Evolutionary conservation across 129 eudicot species (phyloP).

Genomic region (Logfia minima): DNA sequence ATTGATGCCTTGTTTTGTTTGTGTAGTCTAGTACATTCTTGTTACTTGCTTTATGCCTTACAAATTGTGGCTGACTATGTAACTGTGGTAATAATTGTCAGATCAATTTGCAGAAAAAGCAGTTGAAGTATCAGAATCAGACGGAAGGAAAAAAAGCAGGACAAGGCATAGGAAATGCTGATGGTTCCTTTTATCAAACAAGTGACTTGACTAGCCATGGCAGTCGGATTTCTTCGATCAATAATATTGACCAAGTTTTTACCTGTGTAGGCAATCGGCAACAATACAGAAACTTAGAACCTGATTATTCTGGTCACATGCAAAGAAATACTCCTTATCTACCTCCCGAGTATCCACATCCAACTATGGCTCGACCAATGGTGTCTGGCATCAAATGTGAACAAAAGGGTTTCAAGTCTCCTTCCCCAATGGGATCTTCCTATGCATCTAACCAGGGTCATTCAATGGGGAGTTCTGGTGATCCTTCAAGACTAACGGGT

Average conservation of each 20-base stretch:
- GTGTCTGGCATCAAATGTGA: slow-evolving; percentile 45
- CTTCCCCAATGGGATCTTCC: slow-evolving; percentile 51
- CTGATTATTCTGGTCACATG: slow-evolving; percentile 42
- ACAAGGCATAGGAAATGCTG: slow-evolving; percentile 25
- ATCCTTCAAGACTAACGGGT: slow-evolving; percentile 38
- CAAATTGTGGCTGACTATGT: neutral
- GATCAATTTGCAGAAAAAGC: slow-evolving; percentile 38
- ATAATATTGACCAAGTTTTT: slow-evolving; percentile 32
- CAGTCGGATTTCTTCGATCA: slow-evolving; percentile 29
- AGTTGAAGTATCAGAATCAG: slow-evolving; percentile 43
- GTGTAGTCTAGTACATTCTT: neutral
- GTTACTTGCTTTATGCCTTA: neutral
- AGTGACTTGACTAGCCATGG: slow-evolving; percentile 36
- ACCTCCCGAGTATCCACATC: slow-evolving; percentile 44
- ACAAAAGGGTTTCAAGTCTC: slow-evolving; percentile 34
- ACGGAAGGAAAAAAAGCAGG: slow-evolving; percentile 44
- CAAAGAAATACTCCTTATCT: slow-evolving; percentile 29
- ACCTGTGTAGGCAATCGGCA: slow-evolving; percentile 33
- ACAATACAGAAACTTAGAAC: slow-evolving; percentile 37
- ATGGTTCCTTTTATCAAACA: slow-evolving; percentile 33
- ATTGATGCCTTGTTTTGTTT: slow-evolving; percentile 5
- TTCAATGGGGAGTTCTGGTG: slow-evolving; percentile 39
- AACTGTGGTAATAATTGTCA: slow-evolving; percentile 20
- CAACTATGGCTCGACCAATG: slow-evolving; percentile 28
- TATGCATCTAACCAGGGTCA: slow-evolving; percentile 48